A percentile compares a stretch with the other conserved stretches of the same genome.
These are phyloP conservation scores for Alternaria sp. DNA, from an alignment of 2,329 filamentous ascomycete species.

Conservation along the genomic window DNA sequence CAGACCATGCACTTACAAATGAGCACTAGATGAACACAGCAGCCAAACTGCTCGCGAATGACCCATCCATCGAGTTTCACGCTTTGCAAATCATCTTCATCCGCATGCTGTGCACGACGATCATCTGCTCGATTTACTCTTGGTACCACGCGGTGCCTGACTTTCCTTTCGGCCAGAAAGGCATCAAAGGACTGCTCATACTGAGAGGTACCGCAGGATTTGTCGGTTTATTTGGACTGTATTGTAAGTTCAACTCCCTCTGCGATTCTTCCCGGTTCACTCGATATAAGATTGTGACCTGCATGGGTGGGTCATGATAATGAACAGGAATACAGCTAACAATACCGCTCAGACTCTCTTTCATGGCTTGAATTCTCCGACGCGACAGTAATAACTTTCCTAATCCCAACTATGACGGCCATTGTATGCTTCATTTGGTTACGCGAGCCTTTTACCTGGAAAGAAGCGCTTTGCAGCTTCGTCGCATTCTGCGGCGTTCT, in stretches of 20 bases:
- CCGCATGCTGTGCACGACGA: slow-evolving; percentile 74
- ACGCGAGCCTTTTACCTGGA: slow-evolving; percentile 75
- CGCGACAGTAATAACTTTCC: slow-evolving; percentile 84
- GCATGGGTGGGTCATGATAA: neutral
- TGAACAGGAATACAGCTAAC: neutral
- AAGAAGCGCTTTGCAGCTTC: slow-evolving; percentile 76
- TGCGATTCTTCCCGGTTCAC: neutral
- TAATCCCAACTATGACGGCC: slow-evolving; percentile 77
- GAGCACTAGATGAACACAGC: slow-evolving; percentile 31
- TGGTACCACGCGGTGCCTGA: slow-evolving; percentile 60
- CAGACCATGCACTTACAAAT: neutral
- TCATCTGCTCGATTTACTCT: slow-evolving; percentile 74
- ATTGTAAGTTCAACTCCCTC: slow-evolving; percentile 26
- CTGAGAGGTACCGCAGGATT: slow-evolving; percentile 35
- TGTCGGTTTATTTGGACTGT: slow-evolving; percentile 36
- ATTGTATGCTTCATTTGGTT: slow-evolving; percentile 78
- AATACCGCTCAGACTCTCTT: slow-evolving; percentile 58
- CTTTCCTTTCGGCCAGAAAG: slow-evolving; percentile 30
- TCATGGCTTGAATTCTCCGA: slow-evolving; percentile 83
- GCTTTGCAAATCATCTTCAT: slow-evolving; percentile 71
- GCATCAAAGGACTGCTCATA: slow-evolving; percentile 25
- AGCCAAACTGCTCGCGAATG: slow-evolving; percentile 33
- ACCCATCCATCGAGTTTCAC: slow-evolving; percentile 34
- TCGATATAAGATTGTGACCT: neutral
- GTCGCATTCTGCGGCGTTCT: slow-evolving; percentile 79